Conservation (phyloP, 1,284 basidiomycete species). For the Rhodotorula sp. region DNA sequence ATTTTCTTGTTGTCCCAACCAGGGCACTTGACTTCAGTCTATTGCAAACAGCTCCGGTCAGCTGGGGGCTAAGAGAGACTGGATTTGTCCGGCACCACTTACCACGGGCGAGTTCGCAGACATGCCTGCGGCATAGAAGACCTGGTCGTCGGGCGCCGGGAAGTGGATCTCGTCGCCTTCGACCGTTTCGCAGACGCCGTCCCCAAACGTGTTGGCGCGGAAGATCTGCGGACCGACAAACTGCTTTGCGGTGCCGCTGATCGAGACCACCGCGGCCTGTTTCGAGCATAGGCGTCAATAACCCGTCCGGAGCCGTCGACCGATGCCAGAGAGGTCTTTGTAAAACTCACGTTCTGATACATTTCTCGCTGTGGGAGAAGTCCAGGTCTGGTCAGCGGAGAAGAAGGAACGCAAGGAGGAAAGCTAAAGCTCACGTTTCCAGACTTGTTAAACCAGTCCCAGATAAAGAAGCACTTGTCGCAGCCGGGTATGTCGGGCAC, state of each 20-base stretch:
- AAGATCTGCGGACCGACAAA: slow-evolving; percentile 49
- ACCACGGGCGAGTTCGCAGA: neutral
- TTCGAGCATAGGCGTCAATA: neutral
- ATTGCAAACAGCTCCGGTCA: too few species aligned
- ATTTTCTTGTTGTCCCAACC: slow-evolving; percentile 11
- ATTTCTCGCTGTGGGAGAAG: slow-evolving; percentile 7
- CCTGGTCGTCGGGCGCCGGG: slow-evolving; percentile 46
- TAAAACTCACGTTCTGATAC: slow-evolving; percentile 49
- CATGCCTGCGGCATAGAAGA: slow-evolving; percentile 34
- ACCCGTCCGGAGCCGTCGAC: accelerated
- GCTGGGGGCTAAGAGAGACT: too few species aligned
- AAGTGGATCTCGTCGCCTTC: slow-evolving; percentile 46
- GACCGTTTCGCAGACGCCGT: slow-evolving; percentile 46
- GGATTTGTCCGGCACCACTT: too few species aligned
- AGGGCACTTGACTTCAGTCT: neutral
- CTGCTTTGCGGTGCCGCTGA: slow-evolving; percentile 45
- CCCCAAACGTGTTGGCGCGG: slow-evolving; percentile 50
- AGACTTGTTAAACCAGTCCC: slow-evolving; percentile 52
- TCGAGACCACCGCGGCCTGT: slow-evolving; percentile 48
- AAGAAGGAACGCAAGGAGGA: neutral
- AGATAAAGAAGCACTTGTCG: slow-evolving; percentile 49
- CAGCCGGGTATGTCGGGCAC: slow-evolving; percentile 47
- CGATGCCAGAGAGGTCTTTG: neutral
- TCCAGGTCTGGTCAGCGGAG: neutral
- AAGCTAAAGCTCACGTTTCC: slow-evolving; percentile 11